Conservation (phyloP, 2,329 filamentous ascomycete species). For the Epichloe festucae region DNA sequence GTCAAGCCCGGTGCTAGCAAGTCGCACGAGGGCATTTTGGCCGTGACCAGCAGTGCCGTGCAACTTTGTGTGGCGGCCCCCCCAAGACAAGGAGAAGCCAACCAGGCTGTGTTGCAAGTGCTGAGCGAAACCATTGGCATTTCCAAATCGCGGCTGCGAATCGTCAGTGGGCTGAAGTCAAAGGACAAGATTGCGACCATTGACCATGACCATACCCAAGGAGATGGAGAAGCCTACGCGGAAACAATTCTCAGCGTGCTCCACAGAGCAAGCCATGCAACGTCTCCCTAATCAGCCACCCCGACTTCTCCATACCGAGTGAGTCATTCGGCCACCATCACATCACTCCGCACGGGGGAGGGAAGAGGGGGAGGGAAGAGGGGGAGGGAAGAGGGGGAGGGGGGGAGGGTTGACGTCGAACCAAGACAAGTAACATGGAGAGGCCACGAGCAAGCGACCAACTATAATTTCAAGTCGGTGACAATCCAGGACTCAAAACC, state of each 20-base stretch:
- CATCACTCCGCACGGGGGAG: no score
- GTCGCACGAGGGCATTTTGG: slow-evolving; percentile 45
- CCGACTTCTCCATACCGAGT: neutral
- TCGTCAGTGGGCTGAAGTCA: slow-evolving; percentile 50
- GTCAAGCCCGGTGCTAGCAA: slow-evolving; percentile 54
- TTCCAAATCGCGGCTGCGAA: slow-evolving; percentile 49
- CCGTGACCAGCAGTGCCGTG: slow-evolving; percentile 42
- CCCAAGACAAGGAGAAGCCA: slow-evolving; percentile 54
- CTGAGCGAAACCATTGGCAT: slow-evolving; percentile 47
- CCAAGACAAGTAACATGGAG: no score
- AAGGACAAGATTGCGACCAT: slow-evolving; percentile 48
- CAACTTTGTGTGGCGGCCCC: slow-evolving; percentile 54
- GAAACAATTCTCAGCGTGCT: slow-evolving; percentile 16
- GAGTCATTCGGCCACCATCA: slow-evolving; percentile 1
- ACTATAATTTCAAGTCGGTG: no score
- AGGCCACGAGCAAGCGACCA: no score
- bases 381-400: no score
- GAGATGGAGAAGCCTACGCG: slow-evolving; percentile 18
- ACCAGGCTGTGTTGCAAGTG: slow-evolving; percentile 50
- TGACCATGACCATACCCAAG: slow-evolving; percentile 16
- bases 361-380: no score
- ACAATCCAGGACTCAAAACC: no score
- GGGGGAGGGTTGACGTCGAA: no score
- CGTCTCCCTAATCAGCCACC: neutral
- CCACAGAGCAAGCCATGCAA: slow-evolving; percentile 11